Conservation (phyloP, 768 basidiomycete genomes). For the Boletus coccyginus region DNA sequence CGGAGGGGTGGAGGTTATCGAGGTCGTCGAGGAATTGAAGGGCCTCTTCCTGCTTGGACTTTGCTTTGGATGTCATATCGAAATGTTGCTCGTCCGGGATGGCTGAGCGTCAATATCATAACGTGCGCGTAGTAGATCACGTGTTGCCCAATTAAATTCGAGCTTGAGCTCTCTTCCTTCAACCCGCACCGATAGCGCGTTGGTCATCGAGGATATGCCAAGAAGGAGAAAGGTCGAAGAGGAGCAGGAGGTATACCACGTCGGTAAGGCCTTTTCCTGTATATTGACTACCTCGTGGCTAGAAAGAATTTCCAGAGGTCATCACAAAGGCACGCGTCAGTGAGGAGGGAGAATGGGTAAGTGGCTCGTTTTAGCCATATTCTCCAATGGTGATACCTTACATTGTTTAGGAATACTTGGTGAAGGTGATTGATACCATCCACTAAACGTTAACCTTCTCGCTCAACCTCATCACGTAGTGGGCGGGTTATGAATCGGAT, state of each 20-base stretch:
- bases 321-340: constrained; percentile 56
- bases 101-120: not conserved
- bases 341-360: constrained; percentile 51
- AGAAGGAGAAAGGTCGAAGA: constrained; percentile 28
- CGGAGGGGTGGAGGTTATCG: constrained; percentile 66
- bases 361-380: constrained; percentile 14
- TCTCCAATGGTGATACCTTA: not conserved
- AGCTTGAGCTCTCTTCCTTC: not conserved
- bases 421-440: constrained; percentile 49
- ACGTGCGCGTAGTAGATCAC: constrained; percentile 10
- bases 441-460: not conserved
- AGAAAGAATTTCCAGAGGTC: constrained; percentile 44
- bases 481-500: constrained; percentile 59
- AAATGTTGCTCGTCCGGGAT: not conserved
- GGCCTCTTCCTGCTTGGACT: constrained; percentile 85
- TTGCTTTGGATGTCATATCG: constrained; percentile 47
- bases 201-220: constrained; percentile 14
- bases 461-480: constrained; percentile 40
- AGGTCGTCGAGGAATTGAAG: constrained; percentile 93
- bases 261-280: constrained; percentile 36
- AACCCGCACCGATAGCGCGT: not conserved
- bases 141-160: constrained; percentile 2
- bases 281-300: not conserved
- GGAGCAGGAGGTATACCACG: constrained; percentile 43
- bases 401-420: constrained; percentile 53